phyloP scores from a whole-genome alignment of 768 basidiomycete genomes.

The Dioszegia crocea region DNA sequence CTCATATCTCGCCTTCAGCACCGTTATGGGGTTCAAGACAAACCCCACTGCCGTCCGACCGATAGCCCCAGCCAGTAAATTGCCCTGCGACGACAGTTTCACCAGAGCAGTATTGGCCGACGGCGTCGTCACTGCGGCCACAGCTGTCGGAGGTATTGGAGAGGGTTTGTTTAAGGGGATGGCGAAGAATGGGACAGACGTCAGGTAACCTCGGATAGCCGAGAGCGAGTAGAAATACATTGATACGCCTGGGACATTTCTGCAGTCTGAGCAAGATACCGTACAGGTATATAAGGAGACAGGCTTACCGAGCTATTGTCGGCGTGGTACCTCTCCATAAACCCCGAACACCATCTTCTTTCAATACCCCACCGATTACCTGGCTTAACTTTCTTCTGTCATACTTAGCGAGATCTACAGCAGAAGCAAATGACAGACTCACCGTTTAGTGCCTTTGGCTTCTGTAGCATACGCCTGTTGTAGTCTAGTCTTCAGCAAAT shows the following conservation, averaged over 20 bases:
- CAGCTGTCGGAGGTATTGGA: not conserved
- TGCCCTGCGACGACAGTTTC: constrained; percentile 66
- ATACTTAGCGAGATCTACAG: not conserved
- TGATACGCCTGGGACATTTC: constrained; percentile 90
- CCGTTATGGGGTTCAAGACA: constrained; percentile 80
- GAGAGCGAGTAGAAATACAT: constrained; percentile 84
- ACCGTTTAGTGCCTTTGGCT: constrained; percentile 19
- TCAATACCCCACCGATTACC: constrained; percentile 55
- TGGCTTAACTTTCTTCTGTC: constrained; percentile 20
- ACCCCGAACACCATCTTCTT: constrained; percentile 62
- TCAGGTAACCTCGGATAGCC: constrained; percentile 71
- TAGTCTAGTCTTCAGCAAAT: constrained; percentile 84
- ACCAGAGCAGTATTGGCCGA: constrained; percentile 35
- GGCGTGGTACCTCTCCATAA: constrained; percentile 86
- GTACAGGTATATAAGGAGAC: not conserved
- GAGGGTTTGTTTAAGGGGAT: constrained; percentile 5
- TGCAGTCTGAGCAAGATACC: constrained; percentile 42
- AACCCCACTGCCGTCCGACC: constrained; percentile 77
- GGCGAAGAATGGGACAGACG: constrained; percentile 68
- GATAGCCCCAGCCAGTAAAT: constrained; percentile 78
- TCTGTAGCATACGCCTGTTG: constrained; percentile 63
- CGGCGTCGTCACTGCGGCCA: constrained; percentile 8
- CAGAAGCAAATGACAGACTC: not conserved
- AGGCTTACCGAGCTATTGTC: constrained; percentile 64
- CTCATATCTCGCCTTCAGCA: constrained; percentile 89